Evolutionary conservation across 2,329 filamentous ascomycete species (phyloP), one percentile per base, ranked within the genome.

Genomic region (Shiraia bambusicola): DNA sequence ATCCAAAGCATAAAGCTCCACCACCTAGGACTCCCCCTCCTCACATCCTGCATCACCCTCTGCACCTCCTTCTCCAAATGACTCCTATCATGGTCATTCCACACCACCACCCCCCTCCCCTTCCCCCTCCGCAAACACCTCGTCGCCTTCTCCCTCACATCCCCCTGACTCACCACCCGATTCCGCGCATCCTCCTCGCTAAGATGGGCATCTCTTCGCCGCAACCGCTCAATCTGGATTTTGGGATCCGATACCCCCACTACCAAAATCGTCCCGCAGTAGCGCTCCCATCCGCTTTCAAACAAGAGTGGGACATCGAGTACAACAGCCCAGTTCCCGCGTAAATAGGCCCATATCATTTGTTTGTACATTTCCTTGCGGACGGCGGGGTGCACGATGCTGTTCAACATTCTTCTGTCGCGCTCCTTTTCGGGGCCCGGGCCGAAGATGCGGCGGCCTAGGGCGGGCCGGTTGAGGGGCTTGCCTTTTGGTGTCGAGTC

Each of bases 231-330:
- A 80, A 96, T 92, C 76, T 98, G 93, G 33, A 91, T 78, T 48
- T 77, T 80, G 0, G 88, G 84, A 55, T 95, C 88, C 9, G 72
- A 76, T 14, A 97, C 90, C 0, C 86, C 90, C 2, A 97, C 92
- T 0, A 98, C 90, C 46, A 95, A 71, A 12, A 95, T 86, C 0
- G 83, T 84, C 3, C 90, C 90, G 63, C 91, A 96, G 53, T 95
- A 81, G 28, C 82, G 75, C 68, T 98, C 93, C 69, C 95, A 83
- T 2, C 83, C 82, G 56, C 83, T 86, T 75, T 98, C 93, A 58
- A 96, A 96, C 29, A 98, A 77, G 39, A 98, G 74, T 37, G 93
- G 93, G 7, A 98, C 84, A 64, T 98, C 93, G 12, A 97, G 76
- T 26, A 98, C 86, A 3, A 95, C 89, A 0, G 90, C 91, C 89